phyloP scores from a whole-genome alignment of 805 yeast genomes.

The Pichia heedii region DNA sequence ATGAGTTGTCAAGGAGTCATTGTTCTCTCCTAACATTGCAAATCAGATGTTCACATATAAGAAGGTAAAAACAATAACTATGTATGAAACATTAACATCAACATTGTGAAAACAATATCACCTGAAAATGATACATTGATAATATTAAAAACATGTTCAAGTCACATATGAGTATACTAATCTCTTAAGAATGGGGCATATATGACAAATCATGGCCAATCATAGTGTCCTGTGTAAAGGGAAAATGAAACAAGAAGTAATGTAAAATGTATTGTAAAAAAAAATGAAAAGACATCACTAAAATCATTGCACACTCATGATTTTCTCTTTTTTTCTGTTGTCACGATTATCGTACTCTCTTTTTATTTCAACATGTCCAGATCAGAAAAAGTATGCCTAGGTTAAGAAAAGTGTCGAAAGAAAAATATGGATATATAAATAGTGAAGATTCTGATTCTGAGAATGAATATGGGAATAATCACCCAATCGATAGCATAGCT shows the following conservation, averaged over 20 bases:
- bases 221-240: not conserved
- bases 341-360: no score
- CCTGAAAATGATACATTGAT: no score
- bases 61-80: not conserved
- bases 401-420: slow-evolving; percentile 19
- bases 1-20: no score
- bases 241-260: not conserved
- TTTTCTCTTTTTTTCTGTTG: not conserved
- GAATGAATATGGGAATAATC: not conserved
- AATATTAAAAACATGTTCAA: not conserved
- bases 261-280: not conserved
- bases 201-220: not conserved
- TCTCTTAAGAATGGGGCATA: not conserved
- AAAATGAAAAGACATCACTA: no score
- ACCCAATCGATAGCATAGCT: slow-evolving; percentile 18
- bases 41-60: not conserved
- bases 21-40: no score
- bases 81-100: not conserved
- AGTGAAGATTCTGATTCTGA: slow-evolving; percentile 7
- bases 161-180: not conserved
- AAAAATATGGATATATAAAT: slow-evolving; percentile 13
- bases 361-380: no score
- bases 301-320: not conserved
- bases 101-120: not conserved
- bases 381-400: no score